Base-by-base conservation (phyloP, 78 protist genomes). In the Ministeria vibrans region DNA sequence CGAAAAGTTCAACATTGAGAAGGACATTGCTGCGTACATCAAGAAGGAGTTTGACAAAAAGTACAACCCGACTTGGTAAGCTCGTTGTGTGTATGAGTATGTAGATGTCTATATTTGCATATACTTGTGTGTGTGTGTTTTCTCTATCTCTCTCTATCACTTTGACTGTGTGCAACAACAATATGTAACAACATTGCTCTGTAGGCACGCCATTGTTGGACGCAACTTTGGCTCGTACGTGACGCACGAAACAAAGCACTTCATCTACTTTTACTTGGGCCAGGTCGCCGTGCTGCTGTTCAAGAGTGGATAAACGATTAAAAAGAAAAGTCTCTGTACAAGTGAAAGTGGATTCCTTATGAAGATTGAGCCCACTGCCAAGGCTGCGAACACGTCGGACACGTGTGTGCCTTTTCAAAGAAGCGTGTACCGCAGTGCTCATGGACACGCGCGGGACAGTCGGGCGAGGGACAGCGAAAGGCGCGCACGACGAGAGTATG, bases 191-290 rank as follows among this genome's bases (percentile, higher is more conserved):
- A n/a, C n/a, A n/a, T n/a, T n/a, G n/a, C n/a, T n/a, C n/a, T n/a
- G 68, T 86, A n/a, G n/a, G n/a, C 96, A 94, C 81, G 90, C 94
- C 92, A 91, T 96, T 25, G 99, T 97, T 30, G 99, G 99, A 70
- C 87, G 97, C 51, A 96, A 93, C 92, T 98, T 98, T 49, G 99
- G 99, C 62, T 95, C 99, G 30, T 95, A 92, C 77, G 99, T 97
- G 55, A 96, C 99, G 9, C 99, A 97, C 87, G 99, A 97, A 82
- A 94, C 98, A 18, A 96, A 96, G 93, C 92, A 92, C 84, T 96
- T 93, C 86, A 94, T 95, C 86, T 98, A 97, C 89, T 96, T 96
- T 85, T 93, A 96, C 86, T 81, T 97, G 41, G 99, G 98, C 32
- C 97, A 95, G 81, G 90, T 95, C 4, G 89, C 93, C 85, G 72